A percentile compares a stretch with the other conserved stretches of the same genome.
Evolutionary conservation across 1,284 basidiomycete species (phyloP).

Genomic region (Sporisorium scitamineum): DNA sequence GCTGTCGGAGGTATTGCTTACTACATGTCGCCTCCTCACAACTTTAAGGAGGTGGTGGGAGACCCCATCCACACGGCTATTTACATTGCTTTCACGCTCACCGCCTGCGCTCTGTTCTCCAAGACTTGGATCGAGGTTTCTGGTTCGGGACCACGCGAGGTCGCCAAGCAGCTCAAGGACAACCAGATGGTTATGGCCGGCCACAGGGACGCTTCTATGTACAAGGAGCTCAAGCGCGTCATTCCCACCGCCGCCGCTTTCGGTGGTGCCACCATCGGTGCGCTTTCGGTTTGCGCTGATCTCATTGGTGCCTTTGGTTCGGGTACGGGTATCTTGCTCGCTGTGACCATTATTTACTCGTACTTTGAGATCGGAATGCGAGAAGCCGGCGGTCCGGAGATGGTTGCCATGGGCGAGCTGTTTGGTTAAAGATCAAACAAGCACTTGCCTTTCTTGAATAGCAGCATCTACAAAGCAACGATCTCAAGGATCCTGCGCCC

Average conservation of each 20-base stretch:
- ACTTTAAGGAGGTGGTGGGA: constrained; percentile 83
- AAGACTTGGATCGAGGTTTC: constrained; percentile 99
- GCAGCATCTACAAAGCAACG: background rate
- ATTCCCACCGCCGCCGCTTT: constrained; percentile 98
- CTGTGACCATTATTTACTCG: constrained; percentile 92
- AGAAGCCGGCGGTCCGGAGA: constrained; percentile 72
- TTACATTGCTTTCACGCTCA: constrained; percentile 92
- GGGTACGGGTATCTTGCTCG: constrained; percentile 97
- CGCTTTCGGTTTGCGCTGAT: constrained; percentile 94
- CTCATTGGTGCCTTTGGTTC: constrained; percentile 94
- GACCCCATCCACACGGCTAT: constrained; percentile 94
- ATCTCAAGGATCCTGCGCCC: background rate
- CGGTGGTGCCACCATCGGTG: constrained; percentile 92
- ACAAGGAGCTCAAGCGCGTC: constrained; percentile 97
- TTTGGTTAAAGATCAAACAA: constrained; percentile 40
- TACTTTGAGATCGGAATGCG: constrained; percentile 73
- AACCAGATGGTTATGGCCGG: constrained; percentile 99
- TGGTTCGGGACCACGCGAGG: constrained; percentile 91
- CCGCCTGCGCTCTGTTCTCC: constrained; percentile 95
- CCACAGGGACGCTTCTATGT: constrained; percentile 96
- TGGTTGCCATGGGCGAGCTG: constrained; percentile 71
- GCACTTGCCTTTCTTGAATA: background rate
- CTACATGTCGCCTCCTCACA: constrained; percentile 97
- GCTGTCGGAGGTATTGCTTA: constrained; percentile 94
- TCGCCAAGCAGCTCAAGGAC: constrained; percentile 98